phyloP scores from a whole-genome alignment of 2,329 filamentous ascomycete species.

The Fusarium domesticum region DNA sequence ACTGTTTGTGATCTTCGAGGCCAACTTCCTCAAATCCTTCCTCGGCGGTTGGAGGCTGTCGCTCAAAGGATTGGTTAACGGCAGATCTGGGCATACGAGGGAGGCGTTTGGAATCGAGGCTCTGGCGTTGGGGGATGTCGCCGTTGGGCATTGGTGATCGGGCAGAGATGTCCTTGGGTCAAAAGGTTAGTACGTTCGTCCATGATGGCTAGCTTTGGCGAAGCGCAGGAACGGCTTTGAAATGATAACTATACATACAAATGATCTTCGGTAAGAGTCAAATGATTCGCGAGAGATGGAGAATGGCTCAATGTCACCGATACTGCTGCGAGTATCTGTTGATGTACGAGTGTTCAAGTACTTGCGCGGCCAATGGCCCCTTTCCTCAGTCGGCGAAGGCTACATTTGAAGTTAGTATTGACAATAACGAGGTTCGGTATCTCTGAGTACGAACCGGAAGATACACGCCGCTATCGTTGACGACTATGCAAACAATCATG shows the following conservation, averaged over 20 bases:
- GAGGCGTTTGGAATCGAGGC: conserved; percentile 72
- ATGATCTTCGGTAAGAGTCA: conserved; percentile 92
- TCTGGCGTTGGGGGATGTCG: conserved; percentile 67
- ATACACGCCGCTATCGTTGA: conserved; percentile 93
- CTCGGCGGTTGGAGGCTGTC: conserved; percentile 65
- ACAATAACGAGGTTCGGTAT: background rate
- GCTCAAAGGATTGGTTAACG: conserved; percentile 55
- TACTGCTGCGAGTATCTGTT: conserved; percentile 56
- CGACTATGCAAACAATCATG: conserved; percentile 57
- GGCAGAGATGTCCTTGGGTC: conserved; percentile 77
- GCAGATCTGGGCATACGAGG: conserved; percentile 61
- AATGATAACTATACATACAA: conserved; percentile 58
- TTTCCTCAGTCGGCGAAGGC: conserved; percentile 87
- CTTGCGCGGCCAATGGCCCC: conserved; percentile 68
- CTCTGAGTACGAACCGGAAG: conserved; percentile 64
- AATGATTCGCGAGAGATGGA: conserved; percentile 96
- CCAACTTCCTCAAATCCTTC: conserved; percentile 90
- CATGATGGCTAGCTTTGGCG: background rate
- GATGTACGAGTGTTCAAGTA: conserved; percentile 53
- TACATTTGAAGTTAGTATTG: conserved; percentile 34
- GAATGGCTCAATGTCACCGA: conserved; percentile 86
- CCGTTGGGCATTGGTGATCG: conserved; percentile 68
- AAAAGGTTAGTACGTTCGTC: conserved; percentile 14
- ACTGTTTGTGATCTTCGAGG: conserved; percentile 67
- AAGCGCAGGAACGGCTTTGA: background rate